Base-by-base conservation (phyloP, 441 rosid species). In the Pelargonium myrrhifolium region DNA sequence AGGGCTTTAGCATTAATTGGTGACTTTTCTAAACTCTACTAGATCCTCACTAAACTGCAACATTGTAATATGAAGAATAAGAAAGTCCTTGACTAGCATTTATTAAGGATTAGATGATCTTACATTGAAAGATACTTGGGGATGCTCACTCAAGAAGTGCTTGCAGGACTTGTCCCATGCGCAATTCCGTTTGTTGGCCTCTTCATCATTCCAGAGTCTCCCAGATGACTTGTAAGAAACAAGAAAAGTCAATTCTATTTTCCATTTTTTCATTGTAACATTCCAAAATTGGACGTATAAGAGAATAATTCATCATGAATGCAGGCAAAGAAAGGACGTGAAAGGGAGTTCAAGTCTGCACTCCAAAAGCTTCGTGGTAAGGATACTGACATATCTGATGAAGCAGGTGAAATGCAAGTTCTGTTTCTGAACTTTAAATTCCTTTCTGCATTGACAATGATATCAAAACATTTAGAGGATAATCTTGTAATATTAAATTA, bases 151-250 rank as follows among this genome's bases (percentile, higher is more conserved):
- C 31, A 24, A 37, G 6, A 21, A 66, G 64, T 61, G 63, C 51
- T 70, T 78, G 83, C 91, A 89, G 97, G 96, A 74, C 83, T 93
- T 62, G 6, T 86, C 68, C 96, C 97, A 8, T 93, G 97, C 65
- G 87, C 81, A 15, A 67, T 86, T 76, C 72, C 86, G 61, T 71
- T 89, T 64, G 40, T 68, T 3, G 97, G 97, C 39, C 86, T 92
- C 73, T 83, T 83, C 71, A 75, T 89, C 72, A 85, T 89, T 58
- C 99, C 97, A 0, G 96, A 93, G 77, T 93, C 99, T 53, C 97
- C 96, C 0, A 85, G 99, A 79, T 93, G 97, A 92, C 85, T 91
- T 83, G 97, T 90, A 83, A 73, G 76, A 55, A 28, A 56, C 61
- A 6, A 0, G 18, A 14, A 0, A 28, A 9, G 8, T 66, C 67